Evolutionary conservation across 805 yeast genomes (phyloP), one percentile per base, ranked within the genome.

Genomic region (Candida montana): DNA sequence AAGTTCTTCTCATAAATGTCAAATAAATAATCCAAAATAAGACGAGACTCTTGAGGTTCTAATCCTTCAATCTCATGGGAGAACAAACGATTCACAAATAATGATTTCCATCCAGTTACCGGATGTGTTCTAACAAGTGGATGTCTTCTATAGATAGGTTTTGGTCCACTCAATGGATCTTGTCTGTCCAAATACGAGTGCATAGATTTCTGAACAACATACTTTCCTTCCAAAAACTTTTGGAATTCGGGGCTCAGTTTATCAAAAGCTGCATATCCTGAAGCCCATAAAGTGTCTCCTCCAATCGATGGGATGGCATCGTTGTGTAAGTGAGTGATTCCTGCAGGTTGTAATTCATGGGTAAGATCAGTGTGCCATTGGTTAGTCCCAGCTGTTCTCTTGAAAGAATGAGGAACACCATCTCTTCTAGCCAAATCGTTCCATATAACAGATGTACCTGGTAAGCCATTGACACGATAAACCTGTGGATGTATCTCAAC

Each of bases 51-150:
- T 39, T 58, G 72, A 17, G 70, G 69, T 37, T 69, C 68, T 32
- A 76, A 64, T 4, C 78, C 81, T 13, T 71, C 66, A 44, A 76
- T 76, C 45, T 73, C 63, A 26, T 50, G 59, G 11, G 77, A 72
- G 67, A 66, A 65, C 7, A 63, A 57, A 40, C 76, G 65, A 59
- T 74, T 75, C 33, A 74, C 75, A 46, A 63, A 75, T 47, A 77
- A 59, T 2, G 77, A 62, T 59, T 77, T 78, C 80, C 79, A 72
- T 21, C 81, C 81, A 33, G 83, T 78, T 8, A 71, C 79, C 9
- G 83, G 83, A 50, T 79, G 77, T 24, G 81, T 75, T 58, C 80
- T 68, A 32, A 78, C 68, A 19, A 78, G 47, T 2, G 81, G 81
- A 55, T 78, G 83, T 41, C 65, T 74, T 51, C 78, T 67, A 49